Evolutionary conservation across 73 alveolate genomes (phyloP).

Genomic region (Effrenium voratum): DNA sequence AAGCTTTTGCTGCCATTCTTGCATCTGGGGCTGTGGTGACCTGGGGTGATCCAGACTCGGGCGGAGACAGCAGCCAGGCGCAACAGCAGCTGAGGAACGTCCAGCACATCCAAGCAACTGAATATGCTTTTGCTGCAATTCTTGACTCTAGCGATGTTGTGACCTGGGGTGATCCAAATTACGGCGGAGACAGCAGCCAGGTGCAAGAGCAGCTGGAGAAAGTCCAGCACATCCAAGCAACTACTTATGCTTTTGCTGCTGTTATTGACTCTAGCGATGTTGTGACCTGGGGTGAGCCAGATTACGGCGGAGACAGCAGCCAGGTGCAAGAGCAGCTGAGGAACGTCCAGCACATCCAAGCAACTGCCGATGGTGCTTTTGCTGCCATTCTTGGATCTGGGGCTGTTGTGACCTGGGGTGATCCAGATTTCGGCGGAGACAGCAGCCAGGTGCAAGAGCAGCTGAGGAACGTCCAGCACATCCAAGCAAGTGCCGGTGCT

Average conservation of each 20-base stretch:
- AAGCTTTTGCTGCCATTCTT: too few relatives aligned
- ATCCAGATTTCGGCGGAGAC: background rate
- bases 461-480: background rate
- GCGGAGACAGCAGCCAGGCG: too few relatives aligned
- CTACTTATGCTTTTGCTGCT: background rate
- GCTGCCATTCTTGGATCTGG: constrained; percentile 5
- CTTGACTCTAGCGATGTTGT: too few relatives aligned
- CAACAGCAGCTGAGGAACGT: too few relatives aligned
- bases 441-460: background rate
- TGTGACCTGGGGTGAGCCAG: background rate
- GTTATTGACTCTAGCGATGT: background rate
- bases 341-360: background rate
- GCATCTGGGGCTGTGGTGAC: too few relatives aligned
- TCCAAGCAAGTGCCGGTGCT: background rate
- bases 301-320: background rate
- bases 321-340: background rate
- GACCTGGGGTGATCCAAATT: too few relatives aligned
- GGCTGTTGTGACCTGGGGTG: constrained; percentile 2
- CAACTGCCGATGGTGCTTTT: background rate
- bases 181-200: too few relatives aligned
- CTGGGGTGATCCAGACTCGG: too few relatives aligned
- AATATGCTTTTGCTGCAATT: too few relatives aligned
- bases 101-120: too few relatives aligned
- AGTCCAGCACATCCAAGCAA: background rate
- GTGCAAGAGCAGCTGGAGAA: too few relatives aligned